Evolutionary conservation across 495 filamentous ascomycete genomes (phyloP), one percentile per base, ranked within the genome.

Genomic region (Acidiella bohemica): DNA sequence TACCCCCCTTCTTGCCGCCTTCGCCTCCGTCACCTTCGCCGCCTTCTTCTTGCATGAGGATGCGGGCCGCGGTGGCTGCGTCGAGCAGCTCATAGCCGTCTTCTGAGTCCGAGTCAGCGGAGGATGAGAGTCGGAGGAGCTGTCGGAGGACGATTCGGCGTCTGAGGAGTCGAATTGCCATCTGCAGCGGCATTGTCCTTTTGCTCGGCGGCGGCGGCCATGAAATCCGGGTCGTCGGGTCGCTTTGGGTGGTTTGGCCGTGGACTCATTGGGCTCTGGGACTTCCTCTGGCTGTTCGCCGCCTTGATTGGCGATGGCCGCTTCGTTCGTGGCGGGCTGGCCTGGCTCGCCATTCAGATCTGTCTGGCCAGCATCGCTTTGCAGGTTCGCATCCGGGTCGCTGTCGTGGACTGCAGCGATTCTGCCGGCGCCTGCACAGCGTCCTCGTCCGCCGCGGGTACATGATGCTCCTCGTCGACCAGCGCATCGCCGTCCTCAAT

Each of bases 41-140:
- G 5, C 73, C 79, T 64, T 75, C 81, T 35, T 70, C 76, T 44
- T 72, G 65, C 84, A 94, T 88, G 20, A 94, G 65, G 24, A 88
- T 72, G 8, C 75, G 72, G 1, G 80, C 81, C 48, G 82, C 76
- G 54, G 90, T 83, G 55, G 81, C 81, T 10, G 81, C 70, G 34
- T 73, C 77, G 13, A 92, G 67, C 20, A 84, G 67, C 11, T 75
- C 67, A 44, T 84, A 83, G 34, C 75, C 71, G 39, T 77, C 77
- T n/a, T 76, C 75, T 9, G 41, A 41, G 21, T 80, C 79, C 4
- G 67, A 70, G 32, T 68, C 67, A 14, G 64, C 66, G 16, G 67
- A 66, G 3, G 68, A 68, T 19, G n/a, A n/a, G 68, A 68, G 11
- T 62, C 65, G n/a, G 66, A 63, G 2, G 68, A 67, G 25, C 46